These are phyloP conservation scores for Rhodotorula sp. DNA, from an alignment of 1,284 basidiomycete species.

Conservation along the genomic window DNA sequence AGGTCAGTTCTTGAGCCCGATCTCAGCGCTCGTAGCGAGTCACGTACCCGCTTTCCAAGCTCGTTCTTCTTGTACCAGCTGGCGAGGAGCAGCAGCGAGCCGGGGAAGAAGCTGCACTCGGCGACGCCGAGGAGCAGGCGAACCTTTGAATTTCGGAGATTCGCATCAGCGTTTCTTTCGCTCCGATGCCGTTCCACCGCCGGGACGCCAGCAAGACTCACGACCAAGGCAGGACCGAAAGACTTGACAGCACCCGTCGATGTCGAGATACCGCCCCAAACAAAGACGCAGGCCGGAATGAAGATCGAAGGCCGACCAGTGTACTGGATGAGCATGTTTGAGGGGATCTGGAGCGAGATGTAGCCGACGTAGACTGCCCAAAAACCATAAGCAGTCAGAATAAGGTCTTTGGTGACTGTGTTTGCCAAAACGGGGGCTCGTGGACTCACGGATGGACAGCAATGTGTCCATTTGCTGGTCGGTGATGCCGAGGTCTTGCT, in stretches of 20 bases:
- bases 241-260: constrained; percentile 46
- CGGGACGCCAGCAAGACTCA: neutral
- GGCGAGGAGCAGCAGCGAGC: constrained; percentile 41
- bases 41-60: constrained; percentile 59
- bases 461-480: constrained; percentile 31
- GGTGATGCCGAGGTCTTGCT: constrained; percentile 46
- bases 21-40: neutral
- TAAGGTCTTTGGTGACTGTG: neutral
- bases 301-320: constrained; percentile 37
- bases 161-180: neutral
- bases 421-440: no score
- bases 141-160: neutral
- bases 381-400: no score
- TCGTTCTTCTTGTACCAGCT: constrained; percentile 51
- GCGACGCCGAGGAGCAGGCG: constrained; percentile 45
- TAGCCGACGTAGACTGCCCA: neutral
- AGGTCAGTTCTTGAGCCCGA: neutral
- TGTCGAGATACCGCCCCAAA: constrained; percentile 49
- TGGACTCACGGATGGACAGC: constrained; percentile 3
- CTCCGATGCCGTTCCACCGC: neutral
- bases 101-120: constrained; percentile 48
- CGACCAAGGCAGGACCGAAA: constrained; percentile 37
- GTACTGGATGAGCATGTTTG: constrained; percentile 39
- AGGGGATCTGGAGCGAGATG: constrained; percentile 33
- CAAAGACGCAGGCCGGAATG: constrained; percentile 58